Percentiles rank a stretch among this genome's conserved stretches.
These are phyloP conservation scores for Bondarzewia mesenterica DNA, from an alignment of 1,284 basidiomycete genomes.

Conservation along the genomic window DNA sequence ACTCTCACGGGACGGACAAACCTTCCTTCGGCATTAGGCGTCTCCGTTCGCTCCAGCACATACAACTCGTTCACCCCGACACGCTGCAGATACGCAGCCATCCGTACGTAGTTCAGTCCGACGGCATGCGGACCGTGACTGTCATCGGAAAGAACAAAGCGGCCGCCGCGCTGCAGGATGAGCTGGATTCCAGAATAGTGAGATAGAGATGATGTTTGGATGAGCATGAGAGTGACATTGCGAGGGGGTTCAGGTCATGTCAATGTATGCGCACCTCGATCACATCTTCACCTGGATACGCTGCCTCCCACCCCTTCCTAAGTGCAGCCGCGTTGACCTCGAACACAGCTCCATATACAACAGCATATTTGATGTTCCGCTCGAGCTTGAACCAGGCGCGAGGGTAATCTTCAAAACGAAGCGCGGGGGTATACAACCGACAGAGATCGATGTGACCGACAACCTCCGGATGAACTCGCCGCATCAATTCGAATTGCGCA, in stretches of 20 bases:
- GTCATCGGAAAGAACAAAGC: slow-evolving; percentile 88
- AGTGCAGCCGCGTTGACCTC: slow-evolving; percentile 93
- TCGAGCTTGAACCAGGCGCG: slow-evolving; percentile 58
- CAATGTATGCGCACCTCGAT: slow-evolving; percentile 47
- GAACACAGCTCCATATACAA: slow-evolving; percentile 85
- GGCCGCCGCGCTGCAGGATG: slow-evolving; percentile 60
- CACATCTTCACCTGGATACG: slow-evolving; percentile 80
- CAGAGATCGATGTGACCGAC: slow-evolving; percentile 93
- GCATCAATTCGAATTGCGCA: slow-evolving; percentile 66
- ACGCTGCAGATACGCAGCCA: slow-evolving; percentile 61
- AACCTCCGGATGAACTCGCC: slow-evolving; percentile 75
- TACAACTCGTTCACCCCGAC: slow-evolving; percentile 65
- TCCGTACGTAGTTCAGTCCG: slow-evolving; percentile 75
- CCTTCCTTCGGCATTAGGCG: slow-evolving; percentile 36
- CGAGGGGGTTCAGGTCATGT: neutral
- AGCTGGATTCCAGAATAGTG: slow-evolving; percentile 35
- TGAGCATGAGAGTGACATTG: neutral
- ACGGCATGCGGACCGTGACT: slow-evolving; percentile 89
- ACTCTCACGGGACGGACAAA: slow-evolving; percentile 34
- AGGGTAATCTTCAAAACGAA: slow-evolving; percentile 47
- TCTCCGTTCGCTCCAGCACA: slow-evolving; percentile 38
- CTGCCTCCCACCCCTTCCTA: slow-evolving; percentile 81
- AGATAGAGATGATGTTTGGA: slow-evolving; percentile 4
- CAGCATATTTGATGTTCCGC: slow-evolving; percentile 72
- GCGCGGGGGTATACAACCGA: slow-evolving; percentile 64